Evolutionary conservation across 257 asterid genomes (phyloP).

Genomic region (Leptodermis oblonga): DNA sequence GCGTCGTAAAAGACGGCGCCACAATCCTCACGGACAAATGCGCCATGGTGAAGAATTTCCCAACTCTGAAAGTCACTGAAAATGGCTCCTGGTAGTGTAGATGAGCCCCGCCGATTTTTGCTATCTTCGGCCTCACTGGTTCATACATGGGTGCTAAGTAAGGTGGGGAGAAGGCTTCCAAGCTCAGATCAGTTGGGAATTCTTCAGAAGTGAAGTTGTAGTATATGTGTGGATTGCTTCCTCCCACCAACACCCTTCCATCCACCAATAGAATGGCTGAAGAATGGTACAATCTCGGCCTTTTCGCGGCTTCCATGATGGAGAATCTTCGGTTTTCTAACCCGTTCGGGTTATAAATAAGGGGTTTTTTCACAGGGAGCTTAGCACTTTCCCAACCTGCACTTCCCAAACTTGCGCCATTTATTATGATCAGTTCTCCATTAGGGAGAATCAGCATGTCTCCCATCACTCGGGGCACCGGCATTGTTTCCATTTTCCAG

Average conservation of each 20-base stretch:
- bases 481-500: conserved; percentile 66
- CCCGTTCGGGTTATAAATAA: conserved; percentile 37
- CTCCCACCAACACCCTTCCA: conserved; percentile 60
- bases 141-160: conserved; percentile 33
- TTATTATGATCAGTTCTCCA: conserved; percentile 49
- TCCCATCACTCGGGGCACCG: conserved; percentile 59
- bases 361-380: conserved; percentile 42
- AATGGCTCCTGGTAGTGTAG: conserved; percentile 31
- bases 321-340: conserved; percentile 19
- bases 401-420: conserved; percentile 56
- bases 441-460: conserved; percentile 60
- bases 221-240: conserved; percentile 55
- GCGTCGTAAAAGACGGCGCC: conserved; percentile 61
- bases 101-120: conserved; percentile 1
- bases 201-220: conserved; percentile 54
- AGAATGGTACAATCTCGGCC: conserved; percentile 68
- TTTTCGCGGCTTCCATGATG: conserved; percentile 24
- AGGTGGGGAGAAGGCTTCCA: conserved; percentile 64
- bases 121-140: conserved; percentile 32
- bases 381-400: conserved; percentile 57
- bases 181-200: conserved; percentile 60
- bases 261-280: conserved; percentile 46
- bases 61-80: conserved; percentile 28
- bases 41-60: conserved; percentile 7
- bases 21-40: conserved; percentile 37